phyloP scores from a whole-genome alignment of 2,329 filamentous ascomycete genomes.

The Fusarium equiseti region DNA sequence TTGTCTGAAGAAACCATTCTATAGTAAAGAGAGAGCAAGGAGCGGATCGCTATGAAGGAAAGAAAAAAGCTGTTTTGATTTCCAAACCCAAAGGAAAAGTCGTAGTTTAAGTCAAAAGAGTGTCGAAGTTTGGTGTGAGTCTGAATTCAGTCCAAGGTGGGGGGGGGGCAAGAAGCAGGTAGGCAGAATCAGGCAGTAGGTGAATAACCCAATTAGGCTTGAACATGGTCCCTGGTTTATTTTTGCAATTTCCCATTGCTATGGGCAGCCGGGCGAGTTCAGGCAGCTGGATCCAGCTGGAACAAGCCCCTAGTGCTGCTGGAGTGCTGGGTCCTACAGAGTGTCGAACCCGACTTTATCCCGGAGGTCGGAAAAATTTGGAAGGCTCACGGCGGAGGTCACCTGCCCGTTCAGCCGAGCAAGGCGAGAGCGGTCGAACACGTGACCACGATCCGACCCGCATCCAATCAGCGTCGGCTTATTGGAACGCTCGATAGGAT shows the following conservation, averaged over 20 bases:
- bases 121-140: slow-evolving; percentile 37
- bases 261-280: slow-evolving; percentile 22
- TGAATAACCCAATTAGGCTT: slow-evolving; percentile 25
- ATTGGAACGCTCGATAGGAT: slow-evolving; percentile 58
- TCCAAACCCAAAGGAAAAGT: slow-evolving; percentile 31
- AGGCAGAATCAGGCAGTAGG: slow-evolving; percentile 37
- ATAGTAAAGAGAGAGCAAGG: slow-evolving; percentile 16
- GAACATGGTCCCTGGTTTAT: background rate
- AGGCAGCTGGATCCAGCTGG: background rate
- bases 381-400: slow-evolving; percentile 20
- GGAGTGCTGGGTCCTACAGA: background rate
- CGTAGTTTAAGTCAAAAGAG: slow-evolving; percentile 36
- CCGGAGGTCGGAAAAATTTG: slow-evolving; percentile 41
- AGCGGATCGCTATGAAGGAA: slow-evolving; percentile 15
- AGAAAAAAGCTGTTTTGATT: slow-evolving; percentile 19
- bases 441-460: slow-evolving; percentile 53
- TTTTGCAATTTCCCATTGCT: slow-evolving; percentile 29
- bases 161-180: slow-evolving; percentile 44
- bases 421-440: slow-evolving; percentile 41
- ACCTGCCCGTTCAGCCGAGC: slow-evolving; percentile 42
- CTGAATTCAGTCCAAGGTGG: slow-evolving; percentile 43
- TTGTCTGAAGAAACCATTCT: slow-evolving; percentile 60
- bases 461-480: slow-evolving; percentile 57
- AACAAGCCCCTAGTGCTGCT: background rate
- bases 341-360: slow-evolving; percentile 31